These are phyloP conservation scores for Vitis hybrid DNA, from an alignment of 177 flowering plant genomes.

Conservation along the genomic window DNA sequence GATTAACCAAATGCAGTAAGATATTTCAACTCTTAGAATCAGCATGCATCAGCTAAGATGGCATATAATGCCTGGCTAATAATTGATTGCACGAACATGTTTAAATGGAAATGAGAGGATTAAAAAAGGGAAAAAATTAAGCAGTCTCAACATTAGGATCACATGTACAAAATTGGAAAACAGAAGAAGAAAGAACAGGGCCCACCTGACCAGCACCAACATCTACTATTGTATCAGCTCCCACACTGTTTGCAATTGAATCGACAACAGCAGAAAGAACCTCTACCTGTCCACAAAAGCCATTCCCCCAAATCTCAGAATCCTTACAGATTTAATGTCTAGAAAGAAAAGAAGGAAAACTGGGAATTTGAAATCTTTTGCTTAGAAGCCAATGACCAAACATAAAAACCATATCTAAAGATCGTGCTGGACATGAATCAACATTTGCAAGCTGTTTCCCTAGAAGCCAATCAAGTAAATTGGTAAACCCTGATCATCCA, in stretches of 20 bases:
- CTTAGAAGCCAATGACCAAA: neutral
- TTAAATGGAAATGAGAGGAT: no score
- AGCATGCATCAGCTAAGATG: neutral
- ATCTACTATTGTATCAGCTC: constrained; percentile 64
- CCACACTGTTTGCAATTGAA: constrained; percentile 47
- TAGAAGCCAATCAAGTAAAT: no score
- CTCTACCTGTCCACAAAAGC: constrained; percentile 56
- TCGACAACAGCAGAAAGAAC: constrained; percentile 65
- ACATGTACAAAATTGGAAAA: neutral
- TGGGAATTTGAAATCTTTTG: neutral
- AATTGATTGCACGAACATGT: no score
- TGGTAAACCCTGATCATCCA: neutral
- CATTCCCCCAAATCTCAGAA: neutral
- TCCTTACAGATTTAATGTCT: neutral
- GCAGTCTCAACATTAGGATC: constrained; percentile 1
- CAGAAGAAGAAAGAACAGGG: neutral
- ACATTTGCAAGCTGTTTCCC: no score
- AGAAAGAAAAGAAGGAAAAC: neutral
- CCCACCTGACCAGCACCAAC: constrained; percentile 97
- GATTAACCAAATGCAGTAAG: neutral
- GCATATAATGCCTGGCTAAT: neutral
- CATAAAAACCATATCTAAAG: neutral
- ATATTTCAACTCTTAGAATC: neutral
- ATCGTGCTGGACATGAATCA: neutral
- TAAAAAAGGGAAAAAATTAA: neutral